Conservation (phyloP, 331 rosid species). For the Stylosanthes scabra region DNA sequence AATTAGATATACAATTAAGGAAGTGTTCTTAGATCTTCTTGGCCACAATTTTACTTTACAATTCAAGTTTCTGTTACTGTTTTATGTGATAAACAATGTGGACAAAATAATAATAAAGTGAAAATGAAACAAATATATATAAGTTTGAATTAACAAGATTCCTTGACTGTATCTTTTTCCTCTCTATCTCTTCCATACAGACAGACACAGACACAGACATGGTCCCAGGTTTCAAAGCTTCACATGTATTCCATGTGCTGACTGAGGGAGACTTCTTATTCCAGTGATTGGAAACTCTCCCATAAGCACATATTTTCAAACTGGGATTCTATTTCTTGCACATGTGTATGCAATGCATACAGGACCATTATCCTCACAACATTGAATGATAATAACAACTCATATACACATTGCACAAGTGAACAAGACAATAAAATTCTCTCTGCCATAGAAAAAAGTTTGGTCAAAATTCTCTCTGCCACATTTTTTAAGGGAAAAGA, state of each 20-base stretch:
- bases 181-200: background rate
- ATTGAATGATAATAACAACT: slow-evolving; percentile 6
- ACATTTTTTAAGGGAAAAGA: background rate
- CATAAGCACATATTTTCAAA: slow-evolving; percentile 33
- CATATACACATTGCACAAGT: slow-evolving; percentile 4
- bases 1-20: slow-evolving; percentile 21
- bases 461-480: background rate
- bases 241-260: slow-evolving; percentile 58
- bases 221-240: slow-evolving; percentile 48
- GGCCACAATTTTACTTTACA: slow-evolving; percentile 11
- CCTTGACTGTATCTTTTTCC: slow-evolving; percentile 33
- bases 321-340: slow-evolving; percentile 46
- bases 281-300: slow-evolving; percentile 20
- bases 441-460: slow-evolving; percentile 1
- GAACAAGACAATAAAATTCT: slow-evolving; percentile 10
- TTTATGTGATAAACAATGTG: background rate
- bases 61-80: slow-evolving; percentile 16
- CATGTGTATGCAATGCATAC: slow-evolving; percentile 33
- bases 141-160: slow-evolving; percentile 25
- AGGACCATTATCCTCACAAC: slow-evolving; percentile 44
- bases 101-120: background rate
- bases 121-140: background rate
- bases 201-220: slow-evolving; percentile 33
- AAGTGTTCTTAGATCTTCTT: slow-evolving; percentile 16
- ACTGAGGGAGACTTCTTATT: slow-evolving; percentile 48